Conservation (phyloP, 495 filamentous ascomycete species). For the Hypoxylon crocopeplum region DNA sequence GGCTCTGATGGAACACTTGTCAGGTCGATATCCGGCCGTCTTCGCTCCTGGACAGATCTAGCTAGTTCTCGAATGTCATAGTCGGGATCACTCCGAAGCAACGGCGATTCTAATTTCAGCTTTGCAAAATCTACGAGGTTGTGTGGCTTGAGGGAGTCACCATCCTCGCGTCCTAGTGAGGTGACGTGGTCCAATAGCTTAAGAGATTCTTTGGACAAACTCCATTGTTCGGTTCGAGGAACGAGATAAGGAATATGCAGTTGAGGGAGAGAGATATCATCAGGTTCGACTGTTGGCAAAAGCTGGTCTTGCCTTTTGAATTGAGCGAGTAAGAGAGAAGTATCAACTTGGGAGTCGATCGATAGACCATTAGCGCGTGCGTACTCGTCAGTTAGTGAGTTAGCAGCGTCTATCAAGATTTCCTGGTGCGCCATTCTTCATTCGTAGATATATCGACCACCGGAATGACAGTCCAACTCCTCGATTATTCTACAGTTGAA, state of each 20-base stretch:
- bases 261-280: constrained; percentile 36
- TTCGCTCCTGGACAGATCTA: constrained; percentile 40
- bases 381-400: constrained; percentile 45
- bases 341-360: constrained; percentile 40
- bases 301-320: constrained; percentile 13
- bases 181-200: constrained; percentile 34
- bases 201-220: constrained; percentile 30
- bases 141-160: constrained; percentile 16
- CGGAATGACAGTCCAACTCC: too few species aligned
- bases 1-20: constrained; percentile 55
- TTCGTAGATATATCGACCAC: not conserved
- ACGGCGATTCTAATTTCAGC: constrained; percentile 59
- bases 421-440: constrained; percentile 7
- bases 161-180: constrained; percentile 12
- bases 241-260: constrained; percentile 29
- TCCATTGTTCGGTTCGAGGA: constrained; percentile 38
- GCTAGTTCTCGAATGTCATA: constrained; percentile 49
- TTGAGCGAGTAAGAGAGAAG: constrained; percentile 12
- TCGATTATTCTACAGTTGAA: too few species aligned
- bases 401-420: constrained; percentile 13
- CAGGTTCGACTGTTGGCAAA: not conserved
- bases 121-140: constrained; percentile 14
- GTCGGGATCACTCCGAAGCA: constrained; percentile 58
- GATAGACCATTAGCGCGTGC: constrained; percentile 50
- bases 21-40: constrained; percentile 42